phyloP scores from a whole-genome alignment of 2,329 filamentous ascomycete species.

The Zymoseptoria ardabiliae region DNA sequence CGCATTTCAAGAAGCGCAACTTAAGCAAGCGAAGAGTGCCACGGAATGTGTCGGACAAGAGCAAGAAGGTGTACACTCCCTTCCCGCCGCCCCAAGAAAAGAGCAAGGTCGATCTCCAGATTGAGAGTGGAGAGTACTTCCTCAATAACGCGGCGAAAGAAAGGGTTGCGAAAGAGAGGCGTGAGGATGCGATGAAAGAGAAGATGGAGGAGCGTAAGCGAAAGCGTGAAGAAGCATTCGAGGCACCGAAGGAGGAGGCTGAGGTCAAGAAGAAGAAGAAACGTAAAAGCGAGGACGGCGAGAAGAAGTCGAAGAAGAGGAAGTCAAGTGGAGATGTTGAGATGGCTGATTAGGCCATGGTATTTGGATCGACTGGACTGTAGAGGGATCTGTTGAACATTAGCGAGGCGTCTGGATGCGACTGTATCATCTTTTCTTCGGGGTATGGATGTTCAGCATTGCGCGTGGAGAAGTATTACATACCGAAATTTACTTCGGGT shows the following conservation, averaged over 20 bases:
- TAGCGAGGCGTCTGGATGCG: not conserved
- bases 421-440: not conserved
- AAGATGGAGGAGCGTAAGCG: constrained; percentile 85
- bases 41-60: constrained; percentile 82
- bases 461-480: not conserved
- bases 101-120: constrained; percentile 97
- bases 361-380: not conserved
- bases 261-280: constrained; percentile 41
- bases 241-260: constrained; percentile 71
- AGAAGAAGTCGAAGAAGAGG: constrained; percentile 36
- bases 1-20: constrained; percentile 92
- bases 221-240: constrained; percentile 77
- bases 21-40: constrained; percentile 77
- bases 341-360: constrained; percentile 14
- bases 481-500: not conserved
- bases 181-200: constrained; percentile 74
- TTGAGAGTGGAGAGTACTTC: constrained; percentile 97
- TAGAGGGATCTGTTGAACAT: not conserved
- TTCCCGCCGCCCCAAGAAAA: constrained; percentile 96
- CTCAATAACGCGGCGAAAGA: constrained; percentile 89
- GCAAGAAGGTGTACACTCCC: constrained; percentile 89
- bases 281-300: constrained; percentile 41
- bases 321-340: constrained; percentile 28
- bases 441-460: not conserved
- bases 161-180: constrained; percentile 67